These are phyloP conservation scores for Conringia planisiliqua DNA, from an alignment of 345 rosid species.

Conservation along the genomic window DNA sequence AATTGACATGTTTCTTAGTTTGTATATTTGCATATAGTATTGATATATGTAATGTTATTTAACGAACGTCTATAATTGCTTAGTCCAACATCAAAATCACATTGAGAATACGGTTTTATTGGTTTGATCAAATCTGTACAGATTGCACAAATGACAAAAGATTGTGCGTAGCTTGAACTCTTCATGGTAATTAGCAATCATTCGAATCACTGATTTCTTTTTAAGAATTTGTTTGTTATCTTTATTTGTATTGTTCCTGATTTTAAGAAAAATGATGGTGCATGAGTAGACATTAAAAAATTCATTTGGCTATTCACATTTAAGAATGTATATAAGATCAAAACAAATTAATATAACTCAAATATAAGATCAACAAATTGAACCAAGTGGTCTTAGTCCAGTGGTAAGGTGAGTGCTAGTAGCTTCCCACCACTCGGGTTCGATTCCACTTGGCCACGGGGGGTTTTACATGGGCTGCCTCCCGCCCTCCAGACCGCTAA, in stretches of 20 bases:
- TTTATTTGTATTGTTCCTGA: background rate
- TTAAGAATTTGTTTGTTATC: background rate
- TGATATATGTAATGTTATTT: background rate
- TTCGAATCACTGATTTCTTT: background rate
- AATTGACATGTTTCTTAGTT: background rate
- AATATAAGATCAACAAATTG: too few relatives aligned
- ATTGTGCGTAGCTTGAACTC: background rate
- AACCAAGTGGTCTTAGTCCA: too few relatives aligned
- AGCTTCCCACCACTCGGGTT: too few relatives aligned
- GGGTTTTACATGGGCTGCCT: too few relatives aligned
- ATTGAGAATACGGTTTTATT: background rate
- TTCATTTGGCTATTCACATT: background rate
- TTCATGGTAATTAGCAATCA: too few relatives aligned
- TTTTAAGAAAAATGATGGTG: background rate
- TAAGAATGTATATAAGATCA: background rate
- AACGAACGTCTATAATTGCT: background rate
- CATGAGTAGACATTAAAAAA: background rate
- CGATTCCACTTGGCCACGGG: too few relatives aligned
- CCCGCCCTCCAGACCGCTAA: too few relatives aligned
- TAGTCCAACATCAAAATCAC: background rate
- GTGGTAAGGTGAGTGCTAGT: too few relatives aligned
- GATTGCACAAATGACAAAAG: background rate
- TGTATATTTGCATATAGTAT: background rate
- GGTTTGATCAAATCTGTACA: background rate
- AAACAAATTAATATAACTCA: background rate